phyloP scores from a whole-genome alignment of 2,329 filamentous ascomycete species.

The Bisporella sp. region DNA sequence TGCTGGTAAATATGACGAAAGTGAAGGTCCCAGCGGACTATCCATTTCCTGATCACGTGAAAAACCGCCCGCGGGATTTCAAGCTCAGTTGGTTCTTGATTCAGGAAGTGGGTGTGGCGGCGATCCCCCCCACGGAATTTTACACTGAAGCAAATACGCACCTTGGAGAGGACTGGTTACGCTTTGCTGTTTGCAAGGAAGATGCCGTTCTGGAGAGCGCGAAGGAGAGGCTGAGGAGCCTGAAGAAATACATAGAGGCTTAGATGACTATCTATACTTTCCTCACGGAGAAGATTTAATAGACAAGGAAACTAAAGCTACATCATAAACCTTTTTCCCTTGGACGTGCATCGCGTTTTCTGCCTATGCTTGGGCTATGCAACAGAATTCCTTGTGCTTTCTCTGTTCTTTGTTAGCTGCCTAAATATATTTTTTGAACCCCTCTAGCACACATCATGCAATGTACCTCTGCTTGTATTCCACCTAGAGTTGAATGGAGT shows the following conservation, averaged over 20 bases:
- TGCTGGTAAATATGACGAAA: constrained; percentile 87
- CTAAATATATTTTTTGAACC: no score
- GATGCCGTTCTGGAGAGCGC: constrained; percentile 76
- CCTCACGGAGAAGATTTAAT: no score
- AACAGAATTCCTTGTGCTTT: no score
- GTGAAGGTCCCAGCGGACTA: constrained; percentile 80
- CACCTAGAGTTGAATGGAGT: no score
- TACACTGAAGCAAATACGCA: constrained; percentile 80
- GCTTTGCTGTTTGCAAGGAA: constrained; percentile 95
- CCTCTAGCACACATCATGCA: no score
- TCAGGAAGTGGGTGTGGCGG: constrained; percentile 89
- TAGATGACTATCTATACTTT: not conserved
- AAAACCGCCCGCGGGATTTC: constrained; percentile 81
- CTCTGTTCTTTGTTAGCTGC: no score
- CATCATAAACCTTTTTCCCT: no score
- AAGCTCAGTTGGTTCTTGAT: constrained; percentile 96
- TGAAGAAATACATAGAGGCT: constrained; percentile 39
- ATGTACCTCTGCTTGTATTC: no score
- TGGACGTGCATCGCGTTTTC: no score
- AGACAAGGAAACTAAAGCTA: no score
- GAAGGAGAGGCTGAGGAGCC: constrained; percentile 57
- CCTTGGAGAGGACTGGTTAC: constrained; percentile 85
- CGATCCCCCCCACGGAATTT: constrained; percentile 95
- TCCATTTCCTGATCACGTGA: constrained; percentile 83
- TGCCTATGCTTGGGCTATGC: no score